Conservation (phyloP, 345 rosid species). For the Sisymbrium irio region DNA sequence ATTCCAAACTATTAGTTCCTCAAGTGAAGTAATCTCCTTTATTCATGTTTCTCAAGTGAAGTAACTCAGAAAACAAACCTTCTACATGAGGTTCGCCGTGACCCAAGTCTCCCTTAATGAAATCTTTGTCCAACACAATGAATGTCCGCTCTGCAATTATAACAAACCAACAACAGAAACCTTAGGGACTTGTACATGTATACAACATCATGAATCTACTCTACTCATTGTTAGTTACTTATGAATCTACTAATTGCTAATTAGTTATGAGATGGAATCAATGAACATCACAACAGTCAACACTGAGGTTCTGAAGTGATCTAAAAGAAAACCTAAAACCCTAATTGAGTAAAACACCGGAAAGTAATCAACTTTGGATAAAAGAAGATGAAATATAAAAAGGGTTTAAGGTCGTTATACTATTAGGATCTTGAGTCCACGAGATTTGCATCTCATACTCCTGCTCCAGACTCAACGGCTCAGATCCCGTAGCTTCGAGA, state of each 20-base stretch:
- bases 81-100: constrained; percentile 67
- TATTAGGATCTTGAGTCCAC: constrained; percentile 88
- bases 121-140: constrained; percentile 74
- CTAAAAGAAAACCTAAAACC: constrained; percentile 4
- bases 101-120: constrained; percentile 49
- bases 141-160: constrained; percentile 78
- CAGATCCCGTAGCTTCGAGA: constrained; percentile 85
- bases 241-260: not conserved
- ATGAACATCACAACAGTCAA: not conserved
- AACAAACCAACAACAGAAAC: constrained; percentile 1
- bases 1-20: no score
- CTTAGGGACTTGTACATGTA: not conserved
- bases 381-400: not conserved
- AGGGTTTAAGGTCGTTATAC: constrained; percentile 27
- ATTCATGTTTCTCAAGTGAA: not conserved
- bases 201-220: not conserved
- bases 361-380: not conserved
- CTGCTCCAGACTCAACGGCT: constrained; percentile 76
- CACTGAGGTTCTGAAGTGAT: not conserved
- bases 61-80: constrained; percentile 46
- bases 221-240: not conserved
- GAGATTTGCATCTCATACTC: constrained; percentile 84
- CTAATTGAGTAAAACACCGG: not conserved
- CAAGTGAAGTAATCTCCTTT: constrained; percentile 2
- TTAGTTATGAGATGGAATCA: not conserved